These are phyloP conservation scores for Boletus insuetus DNA, from an alignment of 768 basidiomycete species.

Conservation along the genomic window DNA sequence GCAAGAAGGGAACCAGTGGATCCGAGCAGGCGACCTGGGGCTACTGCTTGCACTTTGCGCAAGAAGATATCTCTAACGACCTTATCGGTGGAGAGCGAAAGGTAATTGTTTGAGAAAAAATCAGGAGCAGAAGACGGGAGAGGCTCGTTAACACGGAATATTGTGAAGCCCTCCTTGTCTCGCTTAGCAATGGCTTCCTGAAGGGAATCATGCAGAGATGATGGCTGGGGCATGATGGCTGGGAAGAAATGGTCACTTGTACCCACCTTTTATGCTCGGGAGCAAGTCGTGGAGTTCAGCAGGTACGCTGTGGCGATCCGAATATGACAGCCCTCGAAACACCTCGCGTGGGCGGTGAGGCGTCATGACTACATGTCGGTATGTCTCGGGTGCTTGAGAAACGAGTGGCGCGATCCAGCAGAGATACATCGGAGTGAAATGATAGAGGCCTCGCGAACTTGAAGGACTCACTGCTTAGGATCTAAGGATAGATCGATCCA, in stretches of 20 bases:
- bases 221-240: conserved; percentile 10
- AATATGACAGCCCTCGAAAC: neutral
- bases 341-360: too few species aligned
- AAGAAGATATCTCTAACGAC: conserved; percentile 33
- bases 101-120: conserved; percentile 51
- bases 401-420: too few species aligned
- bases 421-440: too few species aligned
- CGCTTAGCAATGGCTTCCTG: conserved; percentile 9
- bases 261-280: conserved; percentile 7
- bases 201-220: conserved; percentile 12
- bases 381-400: too few species aligned
- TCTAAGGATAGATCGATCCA: too few species aligned
- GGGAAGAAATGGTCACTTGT: neutral
- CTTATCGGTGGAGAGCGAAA: conserved; percentile 40
- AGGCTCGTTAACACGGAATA: conserved; percentile 13
- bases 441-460: too few species aligned
- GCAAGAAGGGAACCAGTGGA: conserved; percentile 50
- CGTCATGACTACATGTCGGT: too few species aligned
- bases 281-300: neutral
- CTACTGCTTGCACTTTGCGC: conserved; percentile 24
- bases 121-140: conserved; percentile 28
- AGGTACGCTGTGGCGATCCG: neutral
- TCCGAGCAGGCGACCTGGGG: conserved; percentile 35
- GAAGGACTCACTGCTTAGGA: too few species aligned
- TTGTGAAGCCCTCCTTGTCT: conserved; percentile 4